Base-by-base conservation (phyloP, 2,329 filamentous ascomycete species). In the Alternaria ethzedia region DNA sequence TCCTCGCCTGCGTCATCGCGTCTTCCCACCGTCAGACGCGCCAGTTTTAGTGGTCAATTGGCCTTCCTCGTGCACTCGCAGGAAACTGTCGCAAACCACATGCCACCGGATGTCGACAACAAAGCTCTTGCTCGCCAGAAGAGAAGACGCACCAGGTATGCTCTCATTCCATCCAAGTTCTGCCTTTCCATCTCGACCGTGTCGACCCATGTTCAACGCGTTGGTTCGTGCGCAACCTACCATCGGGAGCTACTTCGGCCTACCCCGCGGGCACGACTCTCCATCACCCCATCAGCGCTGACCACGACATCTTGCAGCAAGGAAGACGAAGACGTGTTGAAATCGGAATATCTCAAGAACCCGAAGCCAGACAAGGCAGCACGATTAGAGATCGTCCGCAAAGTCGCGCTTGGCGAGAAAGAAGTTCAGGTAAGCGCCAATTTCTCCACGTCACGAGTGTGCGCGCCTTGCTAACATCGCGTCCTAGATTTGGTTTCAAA, bases 341-440 rank as follows among this genome's bases (percentile, higher is more conserved):
- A 97, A 81, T 87, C 91, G 36, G 93, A 95, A 63, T 97, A 97
- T 78, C 86, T 88, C 72, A 87, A 85, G 66, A 96, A 97, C 79
- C 88, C 93, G 7, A 97, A 97, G 80, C 95, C 95, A 32, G 94
- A 97, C 83, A 97, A 97, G 82, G 87, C 89, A 59, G 91, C 93
- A 80, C 92, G 95, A 82, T 86, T 92, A 50, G 90, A 90, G 62
- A 94, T 98, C 68, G 93, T 96, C 64, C 88, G 88, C 81, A 91
- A 90, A 80, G 94, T 97, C 65, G 91, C 92, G 23, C 86, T 98
- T 67, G 95, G 92, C 70, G 94, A 97, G 83, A 97, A 97, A 81
- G 94, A 97, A 84, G 93, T 97, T 41, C 95, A 97, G 89, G 95
- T 97, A 83, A 80, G 90, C 61, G 62, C 47, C 56, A 54, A 67